Base-by-base conservation (phyloP, 768 basidiomycete species). In the Asterophora lycoperdoides region DNA sequence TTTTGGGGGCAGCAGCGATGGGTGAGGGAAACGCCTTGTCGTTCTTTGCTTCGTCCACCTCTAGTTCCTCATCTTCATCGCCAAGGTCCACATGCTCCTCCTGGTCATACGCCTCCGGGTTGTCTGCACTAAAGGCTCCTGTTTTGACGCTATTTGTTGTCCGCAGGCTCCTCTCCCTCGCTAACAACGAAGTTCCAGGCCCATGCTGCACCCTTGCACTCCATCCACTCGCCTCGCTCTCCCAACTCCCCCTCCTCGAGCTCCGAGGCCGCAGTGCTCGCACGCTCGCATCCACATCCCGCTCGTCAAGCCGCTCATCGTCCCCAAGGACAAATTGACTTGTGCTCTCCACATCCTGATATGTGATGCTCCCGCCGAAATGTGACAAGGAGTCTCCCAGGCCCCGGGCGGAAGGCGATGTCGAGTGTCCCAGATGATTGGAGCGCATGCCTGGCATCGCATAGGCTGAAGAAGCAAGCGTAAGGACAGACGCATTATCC, bases 381-480 rank as follows among this genome's bases (percentile, higher is more conserved):
- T 88, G 88, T 20, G 88, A 92, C 30, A 83, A 67, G 0, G 83
- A 87, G 57, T 83, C 84, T 5, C 69, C 78, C 32, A 70, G 63
- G 26, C 76, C 79, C 40, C 82, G 59, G 9, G 80, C 79, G 32
- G 76, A 81, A 29, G 80, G 65, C 36, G 75, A 64, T 4, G 68
- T 65, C 15, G 77, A 79, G 49, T 63, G 60, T 60, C 73, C 72
- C 15, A 71, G 61, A 32, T 23, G 23, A 23, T 79, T 75, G 32
- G 67, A 57, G 39, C 82, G 79, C 20, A 70, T 72, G 15, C 77
- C 79, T 13, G 85, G 81, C 44, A 85, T 70, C 1, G 83, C 94
- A 65, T 89, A 96, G 3, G 90, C 93, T 3, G 92, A 94, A 19
- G 91, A 93, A 10, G 95, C 95, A 9, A 99, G 80, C 0, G 95